Evolutionary conservation across 2,329 filamentous ascomycete species (phyloP).

Genomic region (Blastomyces emzantsi): DNA sequence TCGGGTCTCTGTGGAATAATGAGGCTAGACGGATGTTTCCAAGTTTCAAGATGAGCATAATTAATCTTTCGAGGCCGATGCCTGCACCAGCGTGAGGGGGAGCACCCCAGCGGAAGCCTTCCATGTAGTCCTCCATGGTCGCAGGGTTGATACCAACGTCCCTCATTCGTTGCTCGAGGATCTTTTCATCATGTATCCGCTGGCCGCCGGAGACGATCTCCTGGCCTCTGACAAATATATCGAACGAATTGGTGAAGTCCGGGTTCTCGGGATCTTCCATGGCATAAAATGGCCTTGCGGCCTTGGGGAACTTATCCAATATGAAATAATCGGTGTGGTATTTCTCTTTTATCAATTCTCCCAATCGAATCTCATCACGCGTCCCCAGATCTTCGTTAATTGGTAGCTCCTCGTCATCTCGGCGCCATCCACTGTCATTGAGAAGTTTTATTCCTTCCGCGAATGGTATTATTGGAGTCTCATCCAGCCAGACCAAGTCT

Average conservation of each 20-base stretch:
- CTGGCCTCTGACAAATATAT: constrained; percentile 88
- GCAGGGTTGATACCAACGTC: constrained; percentile 64
- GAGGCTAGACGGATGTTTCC: constrained; percentile 86
- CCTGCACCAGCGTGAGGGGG: constrained; percentile 86
- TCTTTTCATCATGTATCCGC: constrained; percentile 72
- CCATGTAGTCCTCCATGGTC: constrained; percentile 85
- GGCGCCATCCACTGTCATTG: constrained; percentile 65
- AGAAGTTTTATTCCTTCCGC: constrained; percentile 70
- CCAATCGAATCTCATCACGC: constrained; percentile 76
- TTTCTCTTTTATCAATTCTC: constrained; percentile 75
- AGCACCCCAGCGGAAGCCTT: constrained; percentile 78
- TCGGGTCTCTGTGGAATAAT: constrained; percentile 79
- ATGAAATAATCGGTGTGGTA: constrained; percentile 88
- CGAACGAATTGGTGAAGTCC: constrained; percentile 75
- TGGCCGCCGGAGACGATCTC: constrained; percentile 90
- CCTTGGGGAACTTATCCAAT: constrained; percentile 81
- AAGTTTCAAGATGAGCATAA: constrained; percentile 76
- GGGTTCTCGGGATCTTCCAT: constrained; percentile 69
- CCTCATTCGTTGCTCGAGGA: constrained; percentile 70
- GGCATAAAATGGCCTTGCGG: constrained; percentile 82
- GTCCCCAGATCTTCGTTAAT: constrained; percentile 75
- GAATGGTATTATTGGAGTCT: constrained; percentile 76
- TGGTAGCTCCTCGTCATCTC: constrained; percentile 65
- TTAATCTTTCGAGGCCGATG: constrained; percentile 78
- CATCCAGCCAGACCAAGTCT: constrained; percentile 75